Conservation (phyloP, 345 rosid species). For the Eutrema yunnanense region DNA sequence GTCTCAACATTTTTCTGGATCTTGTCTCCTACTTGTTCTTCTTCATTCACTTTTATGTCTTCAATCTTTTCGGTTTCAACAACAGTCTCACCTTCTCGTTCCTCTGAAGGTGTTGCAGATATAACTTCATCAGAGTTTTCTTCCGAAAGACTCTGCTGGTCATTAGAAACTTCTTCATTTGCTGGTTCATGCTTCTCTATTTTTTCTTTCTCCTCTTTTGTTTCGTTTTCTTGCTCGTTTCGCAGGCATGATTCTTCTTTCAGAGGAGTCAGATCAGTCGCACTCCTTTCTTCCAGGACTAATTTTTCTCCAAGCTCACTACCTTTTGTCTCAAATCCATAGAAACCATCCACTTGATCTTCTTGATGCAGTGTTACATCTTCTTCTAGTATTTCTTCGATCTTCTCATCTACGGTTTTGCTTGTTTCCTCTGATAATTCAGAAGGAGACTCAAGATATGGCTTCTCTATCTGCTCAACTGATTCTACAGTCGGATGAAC, state of each 20-base stretch:
- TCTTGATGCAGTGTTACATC: background rate
- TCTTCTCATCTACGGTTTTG: conserved; percentile 1
- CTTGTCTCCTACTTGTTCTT: conserved; percentile 6
- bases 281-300: background rate
- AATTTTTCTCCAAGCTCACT: background rate
- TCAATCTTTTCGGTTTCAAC: conserved; percentile 1
- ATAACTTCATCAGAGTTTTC: background rate
- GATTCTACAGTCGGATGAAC: background rate
- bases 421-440: conserved; percentile 27
- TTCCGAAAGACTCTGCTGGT: background rate
- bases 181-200: conserved; percentile 1
- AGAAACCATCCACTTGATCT: background rate
- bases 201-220: background rate
- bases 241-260: background rate
- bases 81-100: conserved; percentile 1
- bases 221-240: background rate
- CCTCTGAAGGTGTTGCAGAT: background rate
- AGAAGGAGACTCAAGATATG: conserved; percentile 3
- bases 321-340: background rate
- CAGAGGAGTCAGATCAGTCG: background rate
- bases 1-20: background rate
- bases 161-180: background rate
- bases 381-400: conserved; percentile 1
- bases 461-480: conserved; percentile 5
- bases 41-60: background rate